Evolutionary conservation across 371 early-diverging fungal genomes (phyloP), one percentile per base, ranked within the genome.

Genomic region (Mortierella sp.): DNA sequence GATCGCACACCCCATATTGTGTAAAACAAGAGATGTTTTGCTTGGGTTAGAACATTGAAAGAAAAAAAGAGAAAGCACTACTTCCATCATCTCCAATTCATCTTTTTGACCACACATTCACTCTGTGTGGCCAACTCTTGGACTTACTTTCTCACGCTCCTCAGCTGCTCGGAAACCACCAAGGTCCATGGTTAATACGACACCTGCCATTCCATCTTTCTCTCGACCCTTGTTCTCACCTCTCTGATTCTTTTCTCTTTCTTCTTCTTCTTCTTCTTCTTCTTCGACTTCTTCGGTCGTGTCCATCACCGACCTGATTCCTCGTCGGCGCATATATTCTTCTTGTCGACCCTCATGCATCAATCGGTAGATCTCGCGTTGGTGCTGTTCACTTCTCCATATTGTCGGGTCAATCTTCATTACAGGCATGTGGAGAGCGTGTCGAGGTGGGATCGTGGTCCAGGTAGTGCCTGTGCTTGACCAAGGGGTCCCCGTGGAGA

Each of bases 391-490:
- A 12, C 50, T 57, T 6, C 72, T 47, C 62, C 77, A 72, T 2
- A 77, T 46, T 5, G 50, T 28, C 5, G 77, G 77, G 46, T 68
- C 58, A 43, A 77, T 57, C 60, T 72, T 77, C 77, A 77, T 77
- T 7, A 77, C 63, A 5, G 77, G 77, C 77, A 77, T 77, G 28
- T 77, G 77, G 0, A 77, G 53, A 15, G 77, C 77, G 58, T 77
- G 77, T 1, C 72, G 68, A 3, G 77, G 77, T 4, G 77, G 72
- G 26, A 53, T 52, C 0, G 77, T 55, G 9, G 64, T 57, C 37
- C 37, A 37, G 37, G 37, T 37, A 9, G 37, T 37, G 3, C 37
- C 37, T 37, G 37, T 37, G 37, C 37, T 37, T 9, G 37, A 37
- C 65, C 62, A 69, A 15, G 68, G 71, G 16, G 72, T 62, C 1